These are phyloP conservation scores for Penicillium sp. DNA, from an alignment of 2,329 filamentous ascomycete species.

Conservation along the genomic window DNA sequence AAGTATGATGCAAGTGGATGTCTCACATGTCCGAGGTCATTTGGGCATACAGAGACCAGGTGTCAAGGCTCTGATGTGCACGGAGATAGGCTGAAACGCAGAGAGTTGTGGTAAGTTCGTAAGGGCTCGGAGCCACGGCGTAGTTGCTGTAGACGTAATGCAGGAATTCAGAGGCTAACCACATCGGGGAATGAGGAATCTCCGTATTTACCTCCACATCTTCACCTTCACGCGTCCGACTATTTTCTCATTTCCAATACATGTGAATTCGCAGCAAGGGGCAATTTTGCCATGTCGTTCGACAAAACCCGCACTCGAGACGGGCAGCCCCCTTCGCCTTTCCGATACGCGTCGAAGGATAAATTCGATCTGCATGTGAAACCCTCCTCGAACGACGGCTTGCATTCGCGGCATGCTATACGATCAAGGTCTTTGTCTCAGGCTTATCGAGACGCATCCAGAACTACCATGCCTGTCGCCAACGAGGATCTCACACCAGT, in stretches of 20 bases:
- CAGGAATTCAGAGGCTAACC: constrained; percentile 15
- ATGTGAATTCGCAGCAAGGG: constrained; percentile 11
- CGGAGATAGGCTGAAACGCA: too few relatives aligned
- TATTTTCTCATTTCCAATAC: neutral
- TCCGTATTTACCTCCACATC: constrained; percentile 13
- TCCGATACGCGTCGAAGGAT: constrained; percentile 33
- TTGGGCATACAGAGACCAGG: neutral
- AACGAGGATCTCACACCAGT: constrained; percentile 17
- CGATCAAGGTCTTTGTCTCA: constrained; percentile 42
- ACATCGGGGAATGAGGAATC: constrained; percentile 24
- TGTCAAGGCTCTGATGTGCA: neutral
- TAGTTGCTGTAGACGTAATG: neutral
- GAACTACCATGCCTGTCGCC: constrained; percentile 23
- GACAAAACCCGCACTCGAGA: constrained; percentile 30
- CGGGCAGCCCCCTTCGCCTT: constrained; percentile 33
- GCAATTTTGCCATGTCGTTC: constrained; percentile 31
- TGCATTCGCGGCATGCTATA: constrained; percentile 34
- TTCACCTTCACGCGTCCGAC: neutral
- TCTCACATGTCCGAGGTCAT: constrained; percentile 23
- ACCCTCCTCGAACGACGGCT: constrained; percentile 30
- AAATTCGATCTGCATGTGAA: constrained; percentile 31
- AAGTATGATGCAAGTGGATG: constrained; percentile 6
- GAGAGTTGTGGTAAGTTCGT: too few relatives aligned
- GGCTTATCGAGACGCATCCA: constrained; percentile 40
- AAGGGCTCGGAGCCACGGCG: too few relatives aligned